Conservation (phyloP, 108 stramenopile species). For the Aureococcus anophagefferens region DNA sequence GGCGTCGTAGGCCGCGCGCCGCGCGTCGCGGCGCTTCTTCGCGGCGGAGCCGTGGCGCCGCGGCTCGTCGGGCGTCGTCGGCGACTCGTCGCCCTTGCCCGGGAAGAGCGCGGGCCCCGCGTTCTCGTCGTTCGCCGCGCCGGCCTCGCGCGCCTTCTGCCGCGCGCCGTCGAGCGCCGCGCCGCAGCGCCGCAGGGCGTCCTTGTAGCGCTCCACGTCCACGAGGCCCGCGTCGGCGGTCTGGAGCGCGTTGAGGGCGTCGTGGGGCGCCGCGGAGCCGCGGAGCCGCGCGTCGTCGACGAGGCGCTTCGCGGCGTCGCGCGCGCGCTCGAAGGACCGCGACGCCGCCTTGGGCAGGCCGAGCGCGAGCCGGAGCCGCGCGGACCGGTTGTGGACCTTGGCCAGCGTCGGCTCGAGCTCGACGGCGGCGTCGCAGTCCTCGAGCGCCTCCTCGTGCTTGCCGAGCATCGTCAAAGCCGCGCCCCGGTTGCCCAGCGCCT, state of each 20-base stretch:
- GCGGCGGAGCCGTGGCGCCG: not conserved
- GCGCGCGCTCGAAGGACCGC: not conserved
- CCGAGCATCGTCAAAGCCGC: conserved; percentile 16
- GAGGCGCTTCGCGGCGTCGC: not conserved
- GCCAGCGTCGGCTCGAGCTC: conserved; percentile 8
- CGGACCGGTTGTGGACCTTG: conserved; percentile 23
- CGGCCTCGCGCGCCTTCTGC: no score
- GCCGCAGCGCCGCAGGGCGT: not conserved
- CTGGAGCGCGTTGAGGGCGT: not conserved
- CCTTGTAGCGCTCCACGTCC: not conserved
- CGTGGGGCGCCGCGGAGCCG: not conserved
- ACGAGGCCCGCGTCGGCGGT: not conserved
- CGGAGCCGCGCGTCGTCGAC: not conserved
- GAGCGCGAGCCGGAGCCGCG: not conserved
- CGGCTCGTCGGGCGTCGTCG: no score
- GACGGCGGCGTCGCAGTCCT: conserved; percentile 25
- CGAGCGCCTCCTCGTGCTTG: conserved; percentile 17
- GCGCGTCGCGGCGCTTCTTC: not conserved
- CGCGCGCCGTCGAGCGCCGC: no score
- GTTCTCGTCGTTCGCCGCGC: no score
- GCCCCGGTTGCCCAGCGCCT: conserved; percentile 19
- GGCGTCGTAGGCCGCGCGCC: no score
- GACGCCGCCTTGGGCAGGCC: not conserved
- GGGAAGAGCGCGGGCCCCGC: not conserved
- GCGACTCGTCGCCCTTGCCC: no score